Evolutionary conservation across 164 flowering plant species (phyloP).

Genomic region (Aristolochia contorta): DNA sequence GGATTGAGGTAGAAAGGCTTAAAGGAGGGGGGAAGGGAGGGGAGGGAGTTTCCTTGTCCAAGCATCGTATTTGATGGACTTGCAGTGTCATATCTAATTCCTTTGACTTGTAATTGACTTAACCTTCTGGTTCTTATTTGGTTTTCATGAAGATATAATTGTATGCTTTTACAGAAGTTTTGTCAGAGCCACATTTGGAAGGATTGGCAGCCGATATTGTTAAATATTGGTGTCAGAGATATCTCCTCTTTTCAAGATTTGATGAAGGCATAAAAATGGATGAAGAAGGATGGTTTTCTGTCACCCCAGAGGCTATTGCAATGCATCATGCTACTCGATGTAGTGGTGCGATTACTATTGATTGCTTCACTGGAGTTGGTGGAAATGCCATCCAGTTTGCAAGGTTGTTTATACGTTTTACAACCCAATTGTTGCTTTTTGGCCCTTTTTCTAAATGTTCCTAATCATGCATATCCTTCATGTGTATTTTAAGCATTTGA

Average conservation of each 20-base stretch:
- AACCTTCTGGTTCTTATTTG: too few species aligned
- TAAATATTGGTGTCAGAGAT: slow-evolving; percentile 86
- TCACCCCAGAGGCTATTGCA: slow-evolving; percentile 81
- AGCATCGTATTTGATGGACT: too few species aligned
- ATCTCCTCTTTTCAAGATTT: slow-evolving; percentile 60
- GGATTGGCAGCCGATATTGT: slow-evolving; percentile 24
- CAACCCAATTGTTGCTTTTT: background rate
- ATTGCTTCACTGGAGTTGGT: slow-evolving; percentile 89
- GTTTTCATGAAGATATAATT: background rate
- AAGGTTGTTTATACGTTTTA: slow-evolving; percentile 27
- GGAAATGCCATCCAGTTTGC: slow-evolving; percentile 97
- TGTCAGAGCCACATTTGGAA: slow-evolving; percentile 14
- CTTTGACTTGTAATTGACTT: too few species aligned
- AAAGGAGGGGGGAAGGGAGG: too few species aligned
- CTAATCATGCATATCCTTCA: background rate
- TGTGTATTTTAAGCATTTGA: too few species aligned
- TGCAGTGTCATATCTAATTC: too few species aligned
- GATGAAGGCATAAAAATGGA: slow-evolving; percentile 90
- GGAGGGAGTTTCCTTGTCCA: too few species aligned
- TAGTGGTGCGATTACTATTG: slow-evolving; percentile 49
- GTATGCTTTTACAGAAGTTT: background rate
- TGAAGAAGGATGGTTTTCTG: slow-evolving; percentile 98
- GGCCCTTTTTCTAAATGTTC: background rate
- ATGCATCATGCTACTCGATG: slow-evolving; percentile 82
- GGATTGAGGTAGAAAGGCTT: too few species aligned